phyloP scores from a whole-genome alignment of 1,284 basidiomycete genomes.

The Vanrija sp. region DNA sequence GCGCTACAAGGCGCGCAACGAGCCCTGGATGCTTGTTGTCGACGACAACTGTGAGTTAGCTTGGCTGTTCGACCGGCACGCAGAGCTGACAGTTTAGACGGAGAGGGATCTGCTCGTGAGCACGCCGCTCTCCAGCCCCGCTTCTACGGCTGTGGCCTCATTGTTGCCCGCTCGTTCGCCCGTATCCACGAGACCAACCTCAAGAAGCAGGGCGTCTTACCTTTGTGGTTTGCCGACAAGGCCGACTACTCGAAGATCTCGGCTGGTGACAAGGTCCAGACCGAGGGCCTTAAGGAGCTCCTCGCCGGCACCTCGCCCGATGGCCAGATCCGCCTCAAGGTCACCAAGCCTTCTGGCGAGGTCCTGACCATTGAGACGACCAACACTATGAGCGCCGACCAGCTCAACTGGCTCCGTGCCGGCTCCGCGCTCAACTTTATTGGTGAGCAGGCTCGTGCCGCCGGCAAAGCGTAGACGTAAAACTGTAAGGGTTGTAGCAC shows the following conservation, averaged over 20 bases:
- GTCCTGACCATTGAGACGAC: slow-evolving; percentile 65
- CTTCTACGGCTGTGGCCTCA: slow-evolving; percentile 83
- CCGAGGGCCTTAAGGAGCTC: slow-evolving; percentile 58
- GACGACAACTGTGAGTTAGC: slow-evolving; percentile 67
- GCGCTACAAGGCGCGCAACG: slow-evolving; percentile 69
- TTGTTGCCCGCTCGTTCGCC: slow-evolving; percentile 88
- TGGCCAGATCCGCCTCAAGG: slow-evolving; percentile 54
- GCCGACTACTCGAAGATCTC: slow-evolving; percentile 76
- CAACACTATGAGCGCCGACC: slow-evolving; percentile 86
- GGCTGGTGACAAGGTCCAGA: slow-evolving; percentile 68
- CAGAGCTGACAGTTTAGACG: slow-evolving; percentile 54
- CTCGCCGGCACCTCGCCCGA: slow-evolving; percentile 51
- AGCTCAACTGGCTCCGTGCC: slow-evolving; percentile 77
- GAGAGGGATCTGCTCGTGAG: slow-evolving; percentile 81
- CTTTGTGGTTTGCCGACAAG: slow-evolving; percentile 85
- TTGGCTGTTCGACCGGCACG: too few species aligned
- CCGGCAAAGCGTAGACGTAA: slow-evolving; percentile 7
- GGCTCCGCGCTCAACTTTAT: slow-evolving; percentile 77
- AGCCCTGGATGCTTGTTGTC: slow-evolving; percentile 92
- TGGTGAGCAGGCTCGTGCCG: slow-evolving; percentile 37
- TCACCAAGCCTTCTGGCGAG: slow-evolving; percentile 64
- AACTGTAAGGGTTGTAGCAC: slow-evolving; percentile 3
- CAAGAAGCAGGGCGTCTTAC: slow-evolving; percentile 68
- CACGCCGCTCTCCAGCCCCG: slow-evolving; percentile 96
- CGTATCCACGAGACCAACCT: slow-evolving; percentile 96